A percentile compares a stretch with the other conserved stretches of the same genome.
phyloP scores from a whole-genome alignment of 2,329 filamentous ascomycete genomes.

The Coniochaeta sp. region DNA sequence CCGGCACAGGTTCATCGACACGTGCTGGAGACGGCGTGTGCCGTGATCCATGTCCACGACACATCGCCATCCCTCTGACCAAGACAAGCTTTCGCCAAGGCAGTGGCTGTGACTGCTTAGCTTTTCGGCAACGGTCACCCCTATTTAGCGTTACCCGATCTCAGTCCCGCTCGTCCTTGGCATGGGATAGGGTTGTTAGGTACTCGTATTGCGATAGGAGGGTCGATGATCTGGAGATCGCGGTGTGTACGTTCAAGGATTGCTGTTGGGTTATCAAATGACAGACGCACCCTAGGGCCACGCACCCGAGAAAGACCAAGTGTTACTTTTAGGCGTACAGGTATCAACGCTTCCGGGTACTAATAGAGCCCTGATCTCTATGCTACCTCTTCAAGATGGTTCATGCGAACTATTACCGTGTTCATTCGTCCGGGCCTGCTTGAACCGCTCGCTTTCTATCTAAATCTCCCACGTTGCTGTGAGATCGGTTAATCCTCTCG shows the following conservation, averaged over 20 bases:
- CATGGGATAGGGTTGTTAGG: neutral
- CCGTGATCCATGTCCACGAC: no score
- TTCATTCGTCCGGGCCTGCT: neutral
- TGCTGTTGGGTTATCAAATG: neutral
- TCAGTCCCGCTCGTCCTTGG: neutral
- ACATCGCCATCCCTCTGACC: neutral
- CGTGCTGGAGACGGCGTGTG: no score
- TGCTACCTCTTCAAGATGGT: neutral
- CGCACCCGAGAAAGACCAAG: neutral
- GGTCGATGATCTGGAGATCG: neutral
- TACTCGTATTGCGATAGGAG: neutral
- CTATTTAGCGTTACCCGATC: neutral
- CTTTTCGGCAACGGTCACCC: neutral
- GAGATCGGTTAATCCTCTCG: neutral
- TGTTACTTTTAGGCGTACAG: neutral
- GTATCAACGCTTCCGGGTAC: neutral
- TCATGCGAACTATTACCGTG: neutral
- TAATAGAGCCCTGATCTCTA: neutral
- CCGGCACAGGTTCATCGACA: no score
- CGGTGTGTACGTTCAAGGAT: neutral
- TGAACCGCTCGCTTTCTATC: neutral
- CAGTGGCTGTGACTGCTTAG: constrained; percentile 5
- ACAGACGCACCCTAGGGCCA: neutral
- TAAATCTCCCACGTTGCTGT: neutral
- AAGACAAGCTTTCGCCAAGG: constrained; percentile 16